A percentile compares a stretch with the other conserved stretches of the same genome.
These are phyloP conservation scores for Galerina sulciceps DNA, from an alignment of 768 basidiomycete species.

Conservation along the genomic window DNA sequence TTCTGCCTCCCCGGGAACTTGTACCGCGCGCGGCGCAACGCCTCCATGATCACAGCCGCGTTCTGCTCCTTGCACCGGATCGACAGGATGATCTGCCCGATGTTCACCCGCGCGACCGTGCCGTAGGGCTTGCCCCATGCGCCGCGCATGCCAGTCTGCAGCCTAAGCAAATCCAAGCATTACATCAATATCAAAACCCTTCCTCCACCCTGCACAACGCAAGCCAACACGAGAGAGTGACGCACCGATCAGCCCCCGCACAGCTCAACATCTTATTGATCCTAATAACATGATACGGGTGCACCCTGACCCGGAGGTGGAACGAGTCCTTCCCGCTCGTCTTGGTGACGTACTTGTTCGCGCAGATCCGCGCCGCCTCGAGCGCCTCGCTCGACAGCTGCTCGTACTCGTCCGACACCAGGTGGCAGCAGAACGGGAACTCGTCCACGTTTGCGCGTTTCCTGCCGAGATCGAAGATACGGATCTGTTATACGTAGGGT, in stretches of 20 bases:
- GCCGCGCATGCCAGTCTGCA: conserved; percentile 98
- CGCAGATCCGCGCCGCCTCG: conserved; percentile 98
- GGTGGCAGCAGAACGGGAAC: conserved; percentile 96
- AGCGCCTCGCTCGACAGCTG: conserved; percentile 95
- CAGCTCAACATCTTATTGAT: conserved; percentile 99
- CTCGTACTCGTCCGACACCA: conserved; percentile 98
- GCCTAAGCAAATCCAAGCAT: conserved; percentile 45
- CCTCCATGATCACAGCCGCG: conserved; percentile 90
- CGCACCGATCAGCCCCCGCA: conserved; percentile 95
- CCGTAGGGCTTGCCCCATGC: conserved; percentile 99
- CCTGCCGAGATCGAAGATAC: conserved; percentile 94
- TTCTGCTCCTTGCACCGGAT: conserved; percentile 92
- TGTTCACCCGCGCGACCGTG: conserved; percentile 94
- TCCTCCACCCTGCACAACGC: background rate
- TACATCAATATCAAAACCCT: background rate
- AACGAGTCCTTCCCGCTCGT: conserved; percentile 98
- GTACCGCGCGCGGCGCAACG: conserved; percentile 96
- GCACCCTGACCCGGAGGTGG: conserved; percentile 95
- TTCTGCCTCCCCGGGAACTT: conserved; percentile 99
- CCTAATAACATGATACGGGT: conserved; percentile 98
- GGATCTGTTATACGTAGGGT: conserved; percentile 62
- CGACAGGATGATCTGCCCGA: conserved; percentile 89
- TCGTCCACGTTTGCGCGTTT: conserved; percentile 97
- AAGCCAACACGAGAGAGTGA: too few species aligned
- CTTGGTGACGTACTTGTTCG: conserved; percentile 99